Evolutionary conservation across 2,329 filamentous ascomycete species (phyloP), one percentile per base, ranked within the genome.

Genomic region (Monosporascus sp.): DNA sequence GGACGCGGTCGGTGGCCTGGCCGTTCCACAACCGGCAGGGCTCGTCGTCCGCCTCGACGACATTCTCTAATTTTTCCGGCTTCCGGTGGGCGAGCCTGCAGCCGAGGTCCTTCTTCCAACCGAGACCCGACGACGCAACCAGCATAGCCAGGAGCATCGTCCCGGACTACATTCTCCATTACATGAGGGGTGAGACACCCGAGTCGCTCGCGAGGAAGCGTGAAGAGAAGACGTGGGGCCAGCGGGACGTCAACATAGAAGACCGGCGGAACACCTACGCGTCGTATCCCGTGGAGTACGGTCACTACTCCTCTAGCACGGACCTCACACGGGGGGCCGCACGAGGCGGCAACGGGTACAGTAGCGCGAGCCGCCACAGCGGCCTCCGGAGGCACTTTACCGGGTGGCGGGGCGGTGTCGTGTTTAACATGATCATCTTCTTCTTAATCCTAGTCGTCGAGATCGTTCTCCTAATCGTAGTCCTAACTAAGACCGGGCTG

Each of bases 81-180:
- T 57, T 68, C 47, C 62, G 64, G 27, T 63, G 62, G 9, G 53
- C 57, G 6, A 58, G 49, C 19, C 64, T 59, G 60, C 61, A 67
- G 31, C 58, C 62, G 16, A 60, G 61, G 50, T 61, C 59, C 24
- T 62, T 67, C 40, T 62, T 68, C 48, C 65, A 61, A 3, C 56
- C 26, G 16, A 45, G 58, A 9, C 52, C 63, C 11, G 65, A 66
- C 37, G 67, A 69, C 44, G 58, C 65, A 4, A 61, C 59, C 22
- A 69, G 66, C 53, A 68, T 75, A 27, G 71, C 75, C 52, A 69
- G 69, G 52, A 73, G 76, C 51, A 71, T 81, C 34, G 73, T 82
- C 17, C 79, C 79, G 8, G 79, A 82, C 65, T 82, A 82, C 58
- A 75, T 82, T 41, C 71, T 79, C 56, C 77, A 80, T 64, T 82